Percentiles rank a stretch among this genome's conserved stretches.
phyloP scores from a whole-genome alignment of 1,284 basidiomycete genomes.

The Mycena sp. region DNA sequence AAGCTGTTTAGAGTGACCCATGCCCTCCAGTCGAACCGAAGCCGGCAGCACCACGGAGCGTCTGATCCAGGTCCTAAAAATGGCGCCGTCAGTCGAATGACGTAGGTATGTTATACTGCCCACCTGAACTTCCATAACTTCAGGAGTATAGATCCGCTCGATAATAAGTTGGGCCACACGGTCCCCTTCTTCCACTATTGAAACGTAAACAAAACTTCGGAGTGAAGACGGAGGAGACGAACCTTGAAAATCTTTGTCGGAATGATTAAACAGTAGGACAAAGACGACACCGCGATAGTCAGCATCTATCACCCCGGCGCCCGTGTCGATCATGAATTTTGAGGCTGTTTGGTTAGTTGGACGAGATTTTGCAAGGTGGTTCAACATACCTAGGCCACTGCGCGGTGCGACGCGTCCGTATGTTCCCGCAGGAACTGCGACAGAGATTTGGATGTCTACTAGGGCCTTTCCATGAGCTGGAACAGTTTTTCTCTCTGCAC shows the following conservation, averaged over 20 bases:
- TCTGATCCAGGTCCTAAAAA: constrained; percentile 81
- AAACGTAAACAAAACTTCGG: background rate
- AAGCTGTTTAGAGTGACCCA: constrained; percentile 48
- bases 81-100: background rate
- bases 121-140: constrained; percentile 87
- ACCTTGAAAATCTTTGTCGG: constrained; percentile 90
- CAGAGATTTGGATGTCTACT: constrained; percentile 89
- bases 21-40: constrained; percentile 97
- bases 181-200: constrained; percentile 87
- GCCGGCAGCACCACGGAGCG: constrained; percentile 85
- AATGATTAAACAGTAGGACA: constrained; percentile 95
- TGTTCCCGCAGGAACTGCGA: constrained; percentile 92
- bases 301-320: constrained; percentile 96
- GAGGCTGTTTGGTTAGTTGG: constrained; percentile 64
- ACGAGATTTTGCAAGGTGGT: too few relatives aligned
- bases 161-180: constrained; percentile 95
- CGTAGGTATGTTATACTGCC: constrained; percentile 38
- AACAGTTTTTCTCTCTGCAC: constrained; percentile 82
- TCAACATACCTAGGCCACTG: constrained; percentile 84
- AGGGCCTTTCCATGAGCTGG: constrained; percentile 91
- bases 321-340: constrained; percentile 97
- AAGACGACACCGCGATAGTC: constrained; percentile 95
- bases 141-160: constrained; percentile 90
- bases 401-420: constrained; percentile 97
- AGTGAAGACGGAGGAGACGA: constrained; percentile 34